These are phyloP conservation scores for Mrakia gelida DNA, from an alignment of 768 basidiomycete species.

Conservation along the genomic window DNA sequence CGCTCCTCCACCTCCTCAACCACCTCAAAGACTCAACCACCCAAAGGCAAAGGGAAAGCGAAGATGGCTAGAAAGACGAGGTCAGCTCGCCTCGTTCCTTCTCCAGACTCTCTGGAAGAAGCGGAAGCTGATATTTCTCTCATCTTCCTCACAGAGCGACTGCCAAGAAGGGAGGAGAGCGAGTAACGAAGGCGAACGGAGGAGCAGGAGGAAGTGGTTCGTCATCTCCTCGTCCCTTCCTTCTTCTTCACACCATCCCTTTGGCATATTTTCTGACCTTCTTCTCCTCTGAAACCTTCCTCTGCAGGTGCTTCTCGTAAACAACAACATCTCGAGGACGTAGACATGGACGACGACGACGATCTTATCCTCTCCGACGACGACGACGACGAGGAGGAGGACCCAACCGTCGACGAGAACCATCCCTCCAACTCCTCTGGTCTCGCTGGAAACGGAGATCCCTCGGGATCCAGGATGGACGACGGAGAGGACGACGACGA, in stretches of 20 bases:
- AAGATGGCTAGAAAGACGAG: constrained; percentile 17
- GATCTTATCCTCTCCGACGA: constrained; percentile 18
- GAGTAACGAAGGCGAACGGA: background rate
- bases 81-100: background rate
- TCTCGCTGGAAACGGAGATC: constrained; percentile 34
- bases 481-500: constrained; percentile 54
- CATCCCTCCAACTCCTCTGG: constrained; percentile 43
- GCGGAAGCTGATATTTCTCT: background rate
- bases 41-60: constrained; percentile 18
- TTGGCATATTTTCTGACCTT: background rate
- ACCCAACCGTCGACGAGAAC: constrained; percentile 36
- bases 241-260: background rate
- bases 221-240: background rate
- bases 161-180: background rate
- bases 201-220: constrained; percentile 11
- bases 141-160: background rate
- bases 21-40: background rate
- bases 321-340: constrained; percentile 13
- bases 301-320: constrained; percentile 17
- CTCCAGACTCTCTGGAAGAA: no score
- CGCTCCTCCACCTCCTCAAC: constrained; percentile 7
- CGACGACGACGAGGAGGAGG: constrained; percentile 38
- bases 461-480: constrained; percentile 39
- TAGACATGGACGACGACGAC: constrained; percentile 26
- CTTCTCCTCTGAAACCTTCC: background rate